phyloP scores from a whole-genome alignment of 441 rosid genomes.

The Pelargonium citronellum region DNA sequence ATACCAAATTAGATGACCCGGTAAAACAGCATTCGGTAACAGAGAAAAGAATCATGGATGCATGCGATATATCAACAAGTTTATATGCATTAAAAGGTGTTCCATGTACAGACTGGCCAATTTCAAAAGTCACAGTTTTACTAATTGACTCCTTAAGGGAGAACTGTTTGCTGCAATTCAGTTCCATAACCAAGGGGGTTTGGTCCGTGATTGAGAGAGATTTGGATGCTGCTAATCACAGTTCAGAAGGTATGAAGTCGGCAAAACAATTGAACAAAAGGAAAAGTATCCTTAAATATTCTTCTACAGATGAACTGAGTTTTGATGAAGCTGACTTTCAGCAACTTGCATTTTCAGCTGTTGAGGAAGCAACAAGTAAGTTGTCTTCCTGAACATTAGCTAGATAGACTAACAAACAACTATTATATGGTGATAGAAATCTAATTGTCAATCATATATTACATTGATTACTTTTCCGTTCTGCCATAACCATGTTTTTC shows the following conservation, averaged over 20 bases:
- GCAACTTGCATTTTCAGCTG: slow-evolving; percentile 56
- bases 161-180: slow-evolving; percentile 45
- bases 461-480: background rate
- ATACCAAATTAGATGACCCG: slow-evolving; percentile 27
- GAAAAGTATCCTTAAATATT: slow-evolving; percentile 30
- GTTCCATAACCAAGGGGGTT: slow-evolving; percentile 52
- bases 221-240: slow-evolving; percentile 25
- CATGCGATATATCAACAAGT: slow-evolving; percentile 51
- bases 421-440: background rate
- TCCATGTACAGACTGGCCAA: slow-evolving; percentile 43
- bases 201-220: slow-evolving; percentile 74
- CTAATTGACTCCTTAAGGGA: slow-evolving; percentile 49
- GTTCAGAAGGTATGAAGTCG: slow-evolving; percentile 21
- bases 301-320: slow-evolving; percentile 23
- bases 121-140: slow-evolving; percentile 53
- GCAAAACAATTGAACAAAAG: slow-evolving; percentile 30
- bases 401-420: slow-evolving; percentile 11
- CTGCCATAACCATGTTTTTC: background rate
- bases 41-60: slow-evolving; percentile 58
- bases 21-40: slow-evolving; percentile 43
- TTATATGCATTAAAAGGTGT: slow-evolving; percentile 41
- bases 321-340: slow-evolving; percentile 38
- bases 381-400: slow-evolving; percentile 4
- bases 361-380: slow-evolving; percentile 57
- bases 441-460: background rate